Evolutionary conservation across 805 yeast genomes (phyloP).

Genomic region (Ogataea nonfermentans): DNA sequence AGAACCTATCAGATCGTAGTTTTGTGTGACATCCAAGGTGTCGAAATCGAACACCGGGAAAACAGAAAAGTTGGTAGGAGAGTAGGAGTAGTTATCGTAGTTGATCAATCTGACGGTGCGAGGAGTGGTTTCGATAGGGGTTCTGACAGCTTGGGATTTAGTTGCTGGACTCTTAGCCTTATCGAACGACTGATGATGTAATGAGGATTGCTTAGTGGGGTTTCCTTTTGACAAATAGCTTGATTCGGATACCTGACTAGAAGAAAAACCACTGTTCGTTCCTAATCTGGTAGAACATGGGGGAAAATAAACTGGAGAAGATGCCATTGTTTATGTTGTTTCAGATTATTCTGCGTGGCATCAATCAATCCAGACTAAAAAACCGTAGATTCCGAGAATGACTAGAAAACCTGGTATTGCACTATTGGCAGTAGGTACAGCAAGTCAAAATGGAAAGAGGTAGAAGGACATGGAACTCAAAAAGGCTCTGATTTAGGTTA

Average conservation of each 20-base stretch:
- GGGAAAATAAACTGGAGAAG: slow-evolving; percentile 13
- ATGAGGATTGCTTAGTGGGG: not conserved
- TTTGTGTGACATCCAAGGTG: slow-evolving; percentile 17
- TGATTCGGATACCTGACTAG: slow-evolving; percentile 11
- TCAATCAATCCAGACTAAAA: not conserved
- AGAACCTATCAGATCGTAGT: slow-evolving; percentile 13
- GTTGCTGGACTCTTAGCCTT: slow-evolving; percentile 5
- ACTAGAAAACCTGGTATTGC: slow-evolving; percentile 5
- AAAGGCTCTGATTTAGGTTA: slow-evolving; percentile 3
- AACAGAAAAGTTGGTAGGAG: slow-evolving; percentile 23
- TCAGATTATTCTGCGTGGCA: slow-evolving; percentile 6
- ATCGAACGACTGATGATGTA: slow-evolving; percentile 9
- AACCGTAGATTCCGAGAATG: not conserved
- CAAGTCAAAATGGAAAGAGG: slow-evolving; percentile 4
- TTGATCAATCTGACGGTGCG: slow-evolving; percentile 21
- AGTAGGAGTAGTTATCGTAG: slow-evolving; percentile 19
- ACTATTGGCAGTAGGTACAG: slow-evolving; percentile 7
- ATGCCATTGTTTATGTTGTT: slow-evolving; percentile 14
- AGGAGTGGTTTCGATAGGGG: slow-evolving; percentile 20
- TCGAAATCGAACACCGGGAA: slow-evolving; percentile 24
- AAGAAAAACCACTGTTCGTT: slow-evolving; percentile 1
- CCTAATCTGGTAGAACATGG: slow-evolving; percentile 6
- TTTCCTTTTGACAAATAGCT: not conserved
- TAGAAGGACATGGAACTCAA: slow-evolving; percentile 12
- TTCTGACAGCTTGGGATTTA: slow-evolving; percentile 5